phyloP scores from a whole-genome alignment of 225 moss, liverwort and hornwort genomes.

The Pseudisothecium myosuroides region DNA sequence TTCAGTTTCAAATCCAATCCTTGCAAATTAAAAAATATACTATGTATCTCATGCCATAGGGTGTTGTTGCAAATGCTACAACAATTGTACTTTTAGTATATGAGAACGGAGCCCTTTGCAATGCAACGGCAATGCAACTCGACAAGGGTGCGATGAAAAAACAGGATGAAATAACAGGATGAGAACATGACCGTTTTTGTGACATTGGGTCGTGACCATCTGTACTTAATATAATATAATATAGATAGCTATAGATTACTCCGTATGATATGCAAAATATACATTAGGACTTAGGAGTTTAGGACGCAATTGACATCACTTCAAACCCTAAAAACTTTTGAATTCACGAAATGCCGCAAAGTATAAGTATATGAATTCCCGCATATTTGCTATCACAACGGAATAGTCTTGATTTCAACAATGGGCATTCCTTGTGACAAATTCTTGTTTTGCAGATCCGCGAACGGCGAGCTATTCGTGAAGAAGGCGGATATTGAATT shows the following conservation, averaged over 20 bases:
- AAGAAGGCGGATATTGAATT: background rate
- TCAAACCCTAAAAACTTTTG: background rate
- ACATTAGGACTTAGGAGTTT: no score
- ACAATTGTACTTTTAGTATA: background rate
- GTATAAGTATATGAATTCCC: background rate
- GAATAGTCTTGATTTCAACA: background rate
- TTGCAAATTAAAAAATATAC: background rate
- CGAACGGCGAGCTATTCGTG: background rate
- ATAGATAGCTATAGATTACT: no score
- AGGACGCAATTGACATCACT: background rate
- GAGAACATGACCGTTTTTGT: no score
- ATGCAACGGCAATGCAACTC: no score
- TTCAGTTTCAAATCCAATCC: background rate
- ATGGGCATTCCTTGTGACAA: background rate
- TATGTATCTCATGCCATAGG: background rate
- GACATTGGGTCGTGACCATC: no score
- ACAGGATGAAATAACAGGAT: no score
- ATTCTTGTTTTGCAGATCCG: background rate
- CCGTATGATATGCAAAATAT: no score
- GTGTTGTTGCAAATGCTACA: background rate
- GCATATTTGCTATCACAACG: background rate
- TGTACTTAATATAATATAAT: no score
- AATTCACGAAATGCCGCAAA: background rate
- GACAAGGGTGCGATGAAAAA: no score
- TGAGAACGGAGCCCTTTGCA: no score